Conservation (phyloP, 805 yeast species). For the Yarrowia sp. region DNA sequence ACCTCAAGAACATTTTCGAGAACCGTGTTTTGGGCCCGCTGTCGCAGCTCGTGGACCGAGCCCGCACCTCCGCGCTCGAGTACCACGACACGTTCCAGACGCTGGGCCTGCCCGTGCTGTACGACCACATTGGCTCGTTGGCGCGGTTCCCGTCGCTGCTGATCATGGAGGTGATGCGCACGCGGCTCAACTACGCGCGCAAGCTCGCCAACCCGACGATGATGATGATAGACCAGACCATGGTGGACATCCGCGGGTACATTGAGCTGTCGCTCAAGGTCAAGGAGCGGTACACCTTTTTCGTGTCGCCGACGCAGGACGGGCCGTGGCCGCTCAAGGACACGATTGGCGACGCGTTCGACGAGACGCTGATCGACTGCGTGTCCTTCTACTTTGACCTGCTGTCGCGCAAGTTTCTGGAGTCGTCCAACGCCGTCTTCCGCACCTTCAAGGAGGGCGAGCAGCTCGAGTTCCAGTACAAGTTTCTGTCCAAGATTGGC, state of each 20-base stretch:
- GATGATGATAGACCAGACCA: slow-evolving; percentile 94
- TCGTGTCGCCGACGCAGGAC: slow-evolving; percentile 49
- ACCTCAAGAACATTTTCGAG: slow-evolving; percentile 54
- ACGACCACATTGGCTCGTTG: slow-evolving; percentile 58
- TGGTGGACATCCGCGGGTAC: slow-evolving; percentile 78
- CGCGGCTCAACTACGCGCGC: slow-evolving; percentile 73
- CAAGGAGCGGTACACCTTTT: slow-evolving; percentile 62
- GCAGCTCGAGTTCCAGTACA: slow-evolving; percentile 80
- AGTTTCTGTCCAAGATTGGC: slow-evolving; percentile 72
- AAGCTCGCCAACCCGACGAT: slow-evolving; percentile 81
- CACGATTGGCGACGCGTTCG: slow-evolving; percentile 61
- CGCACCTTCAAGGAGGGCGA: slow-evolving; percentile 90
- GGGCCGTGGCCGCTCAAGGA: slow-evolving; percentile 71
- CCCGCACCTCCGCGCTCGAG: slow-evolving; percentile 66
- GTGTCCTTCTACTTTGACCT: slow-evolving; percentile 68
- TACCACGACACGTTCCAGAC: slow-evolving; percentile 61
- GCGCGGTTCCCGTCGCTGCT: slow-evolving; percentile 75
- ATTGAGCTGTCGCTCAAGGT: slow-evolving; percentile 72
- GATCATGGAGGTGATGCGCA: slow-evolving; percentile 71
- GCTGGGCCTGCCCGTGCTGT: slow-evolving; percentile 70
- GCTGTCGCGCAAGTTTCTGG: slow-evolving; percentile 72
- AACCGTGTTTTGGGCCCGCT: slow-evolving; percentile 65
- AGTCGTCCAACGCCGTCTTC: slow-evolving; percentile 62
- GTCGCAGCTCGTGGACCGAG: slow-evolving; percentile 79
- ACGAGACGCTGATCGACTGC: slow-evolving; percentile 67